These are phyloP conservation scores for Nakataea oryzae DNA, from an alignment of 2,329 filamentous ascomycete genomes.

Conservation along the genomic window DNA sequence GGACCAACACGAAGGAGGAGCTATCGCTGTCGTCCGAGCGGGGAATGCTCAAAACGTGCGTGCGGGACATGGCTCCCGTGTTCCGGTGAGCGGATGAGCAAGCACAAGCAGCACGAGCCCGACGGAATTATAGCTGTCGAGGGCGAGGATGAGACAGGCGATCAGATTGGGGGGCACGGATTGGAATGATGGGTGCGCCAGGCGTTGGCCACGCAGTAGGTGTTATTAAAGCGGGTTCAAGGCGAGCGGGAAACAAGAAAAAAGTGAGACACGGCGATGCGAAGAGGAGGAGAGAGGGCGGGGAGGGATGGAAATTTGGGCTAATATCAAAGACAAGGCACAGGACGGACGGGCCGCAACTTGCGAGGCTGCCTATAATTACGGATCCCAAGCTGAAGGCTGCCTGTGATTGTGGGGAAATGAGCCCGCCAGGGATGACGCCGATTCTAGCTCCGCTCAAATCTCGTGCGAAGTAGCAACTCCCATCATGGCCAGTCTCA, in stretches of 20 bases:
- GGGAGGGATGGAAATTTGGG: too few species aligned
- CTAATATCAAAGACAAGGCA: not conserved
- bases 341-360: not conserved
- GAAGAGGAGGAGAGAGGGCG: too few species aligned
- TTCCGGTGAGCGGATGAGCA: not conserved
- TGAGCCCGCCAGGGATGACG: not conserved
- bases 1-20: constrained; percentile 47
- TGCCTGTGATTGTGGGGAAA: not conserved
- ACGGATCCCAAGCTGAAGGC: not conserved
- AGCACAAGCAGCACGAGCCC: not conserved
- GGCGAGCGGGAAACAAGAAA: not conserved
- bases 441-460: not conserved
- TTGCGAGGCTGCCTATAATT: not conserved
- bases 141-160: not conserved
- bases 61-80: not conserved
- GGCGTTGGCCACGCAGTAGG: not conserved
- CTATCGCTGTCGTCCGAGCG: constrained; percentile 38
- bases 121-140: not conserved
- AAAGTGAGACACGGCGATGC: not conserved
- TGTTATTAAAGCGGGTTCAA: not conserved
- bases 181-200: not conserved
- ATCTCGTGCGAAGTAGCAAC: not conserved
- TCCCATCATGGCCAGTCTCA: not conserved
- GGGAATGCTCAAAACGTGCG: constrained; percentile 45
- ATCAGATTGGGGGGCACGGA: not conserved